Evolutionary conservation across 345 rosid species (phyloP), one percentile per base, ranked within the genome.

Genomic region (Geranium brycei): DNA sequence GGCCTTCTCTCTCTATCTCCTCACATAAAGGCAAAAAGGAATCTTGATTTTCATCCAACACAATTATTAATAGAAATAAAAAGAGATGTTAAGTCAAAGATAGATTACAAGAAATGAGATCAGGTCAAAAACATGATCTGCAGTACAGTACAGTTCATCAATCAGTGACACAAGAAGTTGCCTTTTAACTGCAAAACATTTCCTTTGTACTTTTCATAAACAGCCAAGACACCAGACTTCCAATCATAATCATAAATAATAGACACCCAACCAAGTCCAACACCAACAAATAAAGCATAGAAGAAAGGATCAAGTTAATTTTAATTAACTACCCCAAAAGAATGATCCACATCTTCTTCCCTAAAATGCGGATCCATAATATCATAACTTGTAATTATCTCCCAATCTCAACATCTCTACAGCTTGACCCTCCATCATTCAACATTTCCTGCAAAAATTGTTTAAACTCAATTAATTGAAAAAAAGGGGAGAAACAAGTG

Each of bases 361-460:
- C 11, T 47, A 19, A 4, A 58, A 64, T 59, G 65, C 63, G 60
- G 60, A 57, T 68, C 63, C 40, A 60, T 23, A 23, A 23, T 23
- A 23, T 2, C 28, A 23, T 23, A 23, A 23, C 28, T 23, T 23
- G 28, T 23, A 23, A 23, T 23, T 51, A 68, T 55, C 70, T 68
- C 72, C 53, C 53, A 47, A 47, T 78, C 83, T 83, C 86, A 75
- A 76, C 75, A 65, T 80, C 82, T 72, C 86, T 78, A 80, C 84
- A 74, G 77, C 82, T 71, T 66, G 86, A 73, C 15, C 80, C 84
- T 69, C 77, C 82, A 72, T 84, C 87, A 59, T 69, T 74, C 41
- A 66, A 63, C 63, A 68, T 31, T 60, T 78, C 83, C 83, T 79
- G 82, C 73, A 53, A 58, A 2, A 16, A 68, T 16, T 59, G 41